phyloP scores from a whole-genome alignment of 2,329 filamentous ascomycete species.

The Simplicillium sp. region DNA sequence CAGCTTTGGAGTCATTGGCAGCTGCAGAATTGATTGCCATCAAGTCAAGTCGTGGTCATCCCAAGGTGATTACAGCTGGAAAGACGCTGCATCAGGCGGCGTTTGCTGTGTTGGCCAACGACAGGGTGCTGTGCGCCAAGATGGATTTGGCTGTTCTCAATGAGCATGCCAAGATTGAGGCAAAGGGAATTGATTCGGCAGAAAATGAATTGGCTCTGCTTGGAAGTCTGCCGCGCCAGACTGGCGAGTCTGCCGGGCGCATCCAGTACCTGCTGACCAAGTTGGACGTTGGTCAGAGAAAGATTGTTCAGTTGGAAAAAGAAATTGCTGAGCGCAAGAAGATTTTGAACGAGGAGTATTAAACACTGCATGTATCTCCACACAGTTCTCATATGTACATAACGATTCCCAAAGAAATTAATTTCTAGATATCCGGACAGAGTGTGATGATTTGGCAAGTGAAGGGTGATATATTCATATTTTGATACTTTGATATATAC shows the following conservation, averaged over 20 bases:
- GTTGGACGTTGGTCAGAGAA: slow-evolving; percentile 62
- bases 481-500: no score
- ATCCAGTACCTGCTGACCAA: slow-evolving; percentile 67
- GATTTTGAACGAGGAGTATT: slow-evolving; percentile 39
- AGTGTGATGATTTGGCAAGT: no score
- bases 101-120: slow-evolving; percentile 62
- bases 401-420: no score
- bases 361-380: slow-evolving; percentile 8
- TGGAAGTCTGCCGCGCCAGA: slow-evolving; percentile 61
- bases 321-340: slow-evolving; percentile 67
- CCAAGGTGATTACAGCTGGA: slow-evolving; percentile 66
- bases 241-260: slow-evolving; percentile 55
- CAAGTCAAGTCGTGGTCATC: slow-evolving; percentile 62
- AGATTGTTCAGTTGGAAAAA: slow-evolving; percentile 63
- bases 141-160: slow-evolving; percentile 63
- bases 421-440: no score
- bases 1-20: slow-evolving; percentile 69
- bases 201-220: slow-evolving; percentile 68
- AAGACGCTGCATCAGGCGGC: slow-evolving; percentile 82
- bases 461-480: no score
- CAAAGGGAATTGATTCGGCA: slow-evolving; percentile 63
- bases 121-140: slow-evolving; percentile 62
- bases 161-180: slow-evolving; percentile 64
- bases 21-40: slow-evolving; percentile 81
- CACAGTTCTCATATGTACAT: no score